Conservation (phyloP, 2,329 filamentous ascomycete genomes). For the Pestalotiopsis sp. region DNA sequence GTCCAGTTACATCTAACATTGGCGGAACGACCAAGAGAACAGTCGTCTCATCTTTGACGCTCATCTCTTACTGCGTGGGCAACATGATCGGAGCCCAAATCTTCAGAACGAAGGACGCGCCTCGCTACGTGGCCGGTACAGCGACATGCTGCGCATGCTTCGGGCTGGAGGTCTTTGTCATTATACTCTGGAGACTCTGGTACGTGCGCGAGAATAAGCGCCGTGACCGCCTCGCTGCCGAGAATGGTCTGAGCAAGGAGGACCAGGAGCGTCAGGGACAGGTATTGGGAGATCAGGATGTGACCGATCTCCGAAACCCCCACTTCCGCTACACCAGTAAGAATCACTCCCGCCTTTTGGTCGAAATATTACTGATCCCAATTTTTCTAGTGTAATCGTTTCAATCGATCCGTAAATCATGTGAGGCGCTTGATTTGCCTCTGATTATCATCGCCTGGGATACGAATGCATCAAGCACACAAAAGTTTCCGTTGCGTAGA, state of each 20-base stretch:
- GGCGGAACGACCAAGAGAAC: slow-evolving; percentile 26
- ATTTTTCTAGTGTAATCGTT: no score
- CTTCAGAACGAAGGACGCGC: slow-evolving; percentile 22
- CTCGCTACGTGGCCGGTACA: slow-evolving; percentile 20
- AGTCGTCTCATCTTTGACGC: slow-evolving; percentile 18
- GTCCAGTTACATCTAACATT: slow-evolving; percentile 25
- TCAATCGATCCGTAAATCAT: no score
- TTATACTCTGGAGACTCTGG: slow-evolving; percentile 28
- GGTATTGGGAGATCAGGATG: slow-evolving; percentile 27
- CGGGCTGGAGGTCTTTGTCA: slow-evolving; percentile 27
- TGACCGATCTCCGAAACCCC: slow-evolving; percentile 23
- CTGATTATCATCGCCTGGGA: no score
- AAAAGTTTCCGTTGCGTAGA: no score
- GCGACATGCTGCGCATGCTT: slow-evolving; percentile 28
- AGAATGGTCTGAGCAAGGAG: slow-evolving; percentile 27
- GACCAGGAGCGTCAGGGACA: slow-evolving; percentile 27
- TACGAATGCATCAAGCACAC: no score
- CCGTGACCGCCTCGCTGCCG: slow-evolving; percentile 22
- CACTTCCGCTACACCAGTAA: slow-evolving; percentile 18
- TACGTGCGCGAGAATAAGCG: slow-evolving; percentile 30
- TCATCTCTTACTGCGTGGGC: slow-evolving; percentile 22
- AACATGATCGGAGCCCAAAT: slow-evolving; percentile 25
- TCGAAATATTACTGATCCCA: background rate
- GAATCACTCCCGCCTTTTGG: background rate
- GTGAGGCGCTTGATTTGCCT: no score